phyloP scores from a whole-genome alignment of 495 filamentous ascomycete species.

The Penicillium tannophilum region DNA sequence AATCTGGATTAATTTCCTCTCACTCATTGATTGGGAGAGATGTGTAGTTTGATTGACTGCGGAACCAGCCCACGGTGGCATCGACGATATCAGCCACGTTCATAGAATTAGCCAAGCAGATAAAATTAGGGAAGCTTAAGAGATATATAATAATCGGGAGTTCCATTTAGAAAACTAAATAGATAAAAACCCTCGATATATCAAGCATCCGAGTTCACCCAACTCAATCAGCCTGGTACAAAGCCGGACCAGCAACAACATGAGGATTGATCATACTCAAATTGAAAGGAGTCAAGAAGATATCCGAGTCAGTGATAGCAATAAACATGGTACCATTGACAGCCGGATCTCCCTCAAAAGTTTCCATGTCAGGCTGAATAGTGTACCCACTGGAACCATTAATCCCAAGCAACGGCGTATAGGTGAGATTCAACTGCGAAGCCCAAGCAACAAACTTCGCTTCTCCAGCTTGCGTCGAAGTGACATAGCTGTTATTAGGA shows the following conservation, averaged over 20 bases:
- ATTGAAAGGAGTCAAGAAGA: constrained; percentile 77
- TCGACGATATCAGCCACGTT: too few relatives aligned
- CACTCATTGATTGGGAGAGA: not conserved
- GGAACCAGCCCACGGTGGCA: not conserved
- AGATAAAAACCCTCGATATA: not conserved
- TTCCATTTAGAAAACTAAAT: not conserved
- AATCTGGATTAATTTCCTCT: not conserved
- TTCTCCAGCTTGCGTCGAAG: constrained; percentile 55
- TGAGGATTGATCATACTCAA: constrained; percentile 71
- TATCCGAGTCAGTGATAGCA: constrained; percentile 69
- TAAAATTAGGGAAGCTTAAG: too few relatives aligned
- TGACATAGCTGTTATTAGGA: constrained; percentile 81
- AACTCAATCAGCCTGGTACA: constrained; percentile 77
- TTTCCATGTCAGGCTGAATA: constrained; percentile 65
- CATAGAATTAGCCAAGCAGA: too few relatives aligned
- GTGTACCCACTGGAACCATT: constrained; percentile 61
- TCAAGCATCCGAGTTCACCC: too few relatives aligned
- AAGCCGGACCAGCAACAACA: constrained; percentile 68
- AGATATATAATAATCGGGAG: too few relatives aligned
- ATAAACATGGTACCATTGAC: constrained; percentile 83
- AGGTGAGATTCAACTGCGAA: constrained; percentile 83
- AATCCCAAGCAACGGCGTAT: constrained; percentile 64
- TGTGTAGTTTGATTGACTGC: not conserved
- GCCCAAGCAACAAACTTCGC: constrained; percentile 76
- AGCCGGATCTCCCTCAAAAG: constrained; percentile 65